Conservation (phyloP, 1,284 basidiomycete genomes). For the Rhodotorula mucilaginosa region DNA sequence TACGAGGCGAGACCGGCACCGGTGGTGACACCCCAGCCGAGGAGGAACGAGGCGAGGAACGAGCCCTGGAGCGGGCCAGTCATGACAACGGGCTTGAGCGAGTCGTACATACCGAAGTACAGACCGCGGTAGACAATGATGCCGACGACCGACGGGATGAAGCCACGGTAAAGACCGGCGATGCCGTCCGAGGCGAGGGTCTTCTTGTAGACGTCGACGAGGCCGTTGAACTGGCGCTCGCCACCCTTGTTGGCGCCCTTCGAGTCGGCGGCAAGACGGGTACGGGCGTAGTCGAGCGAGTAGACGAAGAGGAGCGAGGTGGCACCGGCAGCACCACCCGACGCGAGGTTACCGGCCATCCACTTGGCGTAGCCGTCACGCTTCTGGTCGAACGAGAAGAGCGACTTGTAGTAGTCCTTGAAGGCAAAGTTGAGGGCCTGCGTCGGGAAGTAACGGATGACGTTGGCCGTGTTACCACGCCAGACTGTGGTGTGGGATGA, state of each 20-base stretch:
- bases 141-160: slow-evolving; percentile 89
- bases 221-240: slow-evolving; percentile 87
- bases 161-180: slow-evolving; percentile 76
- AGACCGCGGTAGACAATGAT: slow-evolving; percentile 96
- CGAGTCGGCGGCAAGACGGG: slow-evolving; percentile 93
- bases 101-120: slow-evolving; percentile 69
- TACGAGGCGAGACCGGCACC: slow-evolving; percentile 94
- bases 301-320: slow-evolving; percentile 93
- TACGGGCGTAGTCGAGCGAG: slow-evolving; percentile 96
- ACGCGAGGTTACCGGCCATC: slow-evolving; percentile 70
- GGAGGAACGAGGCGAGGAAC: slow-evolving; percentile 81
- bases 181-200: slow-evolving; percentile 63
- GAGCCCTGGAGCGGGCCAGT: slow-evolving; percentile 82
- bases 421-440: slow-evolving; percentile 82
- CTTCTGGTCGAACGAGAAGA: slow-evolving; percentile 58
- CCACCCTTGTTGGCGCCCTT: slow-evolving; percentile 81
- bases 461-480: slow-evolving; percentile 96
- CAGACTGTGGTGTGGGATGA: slow-evolving; percentile 57
- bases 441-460: slow-evolving; percentile 97
- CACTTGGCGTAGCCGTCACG: slow-evolving; percentile 47
- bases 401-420: slow-evolving; percentile 92
- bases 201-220: slow-evolving; percentile 91
- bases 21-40: slow-evolving; percentile 72
- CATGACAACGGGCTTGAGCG: slow-evolving; percentile 83
- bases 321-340: slow-evolving; percentile 63